Percentiles rank a stretch among this genome's conserved stretches.
Conservation (phyloP, 805 yeast genomes). For the Starmerella floricola region DNA sequence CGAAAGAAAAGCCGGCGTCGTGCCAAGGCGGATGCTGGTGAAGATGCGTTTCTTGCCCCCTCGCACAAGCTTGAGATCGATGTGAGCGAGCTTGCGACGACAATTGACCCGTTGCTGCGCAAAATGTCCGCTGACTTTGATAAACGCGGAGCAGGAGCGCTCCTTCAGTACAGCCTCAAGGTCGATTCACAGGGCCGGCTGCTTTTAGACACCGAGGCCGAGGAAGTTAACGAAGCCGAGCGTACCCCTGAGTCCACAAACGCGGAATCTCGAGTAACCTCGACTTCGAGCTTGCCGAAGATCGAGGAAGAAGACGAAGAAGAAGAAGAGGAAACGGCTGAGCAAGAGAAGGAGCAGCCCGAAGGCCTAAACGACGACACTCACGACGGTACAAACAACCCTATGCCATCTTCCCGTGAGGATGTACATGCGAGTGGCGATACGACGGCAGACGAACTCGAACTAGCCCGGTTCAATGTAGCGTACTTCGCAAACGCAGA, state of each 20-base stretch:
- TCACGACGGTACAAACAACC: no score
- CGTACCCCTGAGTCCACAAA: no score
- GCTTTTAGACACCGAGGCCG: constrained; percentile 51
- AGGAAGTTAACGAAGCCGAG: constrained; percentile 12
- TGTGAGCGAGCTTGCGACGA: constrained; percentile 29
- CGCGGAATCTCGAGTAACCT: no score
- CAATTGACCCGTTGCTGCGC: constrained; percentile 34
- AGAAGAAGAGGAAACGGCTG: constrained; percentile 35
- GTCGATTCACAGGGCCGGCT: constrained; percentile 46
- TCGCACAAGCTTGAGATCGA: constrained; percentile 26
- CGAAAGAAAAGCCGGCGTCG: not conserved
- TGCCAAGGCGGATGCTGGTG: not conserved
- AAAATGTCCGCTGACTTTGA: constrained; percentile 37
- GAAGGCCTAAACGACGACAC: no score
- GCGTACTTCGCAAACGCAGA: constrained; percentile 23
- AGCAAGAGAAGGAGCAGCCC: no score
- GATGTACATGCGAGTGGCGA: no score
- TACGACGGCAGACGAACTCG: constrained; percentile 1
- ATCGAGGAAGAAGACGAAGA: constrained; percentile 17
- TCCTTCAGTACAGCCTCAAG: constrained; percentile 40
- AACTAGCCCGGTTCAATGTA: constrained; percentile 13
- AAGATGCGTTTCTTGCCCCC: constrained; percentile 19
- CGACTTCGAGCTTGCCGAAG: not conserved
- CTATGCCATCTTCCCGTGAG: no score
- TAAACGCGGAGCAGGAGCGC: constrained; percentile 34